These are phyloP conservation scores for Juglanconis oblonga DNA, from an alignment of 2,329 filamentous ascomycete species.

Conservation along the genomic window DNA sequence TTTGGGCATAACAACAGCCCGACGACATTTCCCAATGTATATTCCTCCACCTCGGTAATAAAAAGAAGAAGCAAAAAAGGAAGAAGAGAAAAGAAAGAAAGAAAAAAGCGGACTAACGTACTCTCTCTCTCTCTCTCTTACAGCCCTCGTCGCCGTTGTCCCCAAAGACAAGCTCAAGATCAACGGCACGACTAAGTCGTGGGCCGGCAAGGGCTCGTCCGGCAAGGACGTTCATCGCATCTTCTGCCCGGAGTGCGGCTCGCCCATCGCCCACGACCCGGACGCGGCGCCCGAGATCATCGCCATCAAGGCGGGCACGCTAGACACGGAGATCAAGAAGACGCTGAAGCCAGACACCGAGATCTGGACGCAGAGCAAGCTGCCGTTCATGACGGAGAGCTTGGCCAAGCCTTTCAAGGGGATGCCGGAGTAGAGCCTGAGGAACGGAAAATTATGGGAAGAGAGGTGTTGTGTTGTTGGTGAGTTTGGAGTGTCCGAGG, in stretches of 20 bases:
- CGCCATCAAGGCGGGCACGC: constrained; percentile 64
- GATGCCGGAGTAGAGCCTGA: constrained; percentile 53
- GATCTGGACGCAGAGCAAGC: constrained; percentile 68
- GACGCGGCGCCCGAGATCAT: constrained; percentile 69
- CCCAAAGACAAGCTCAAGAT: constrained; percentile 64
- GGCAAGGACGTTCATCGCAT: constrained; percentile 64
- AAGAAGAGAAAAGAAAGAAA: too few species aligned
- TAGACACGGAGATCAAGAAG: constrained; percentile 65
- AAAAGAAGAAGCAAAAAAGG: too few species aligned
- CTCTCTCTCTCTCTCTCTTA: neutral
- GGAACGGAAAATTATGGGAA: neutral
- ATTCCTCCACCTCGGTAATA: neutral
- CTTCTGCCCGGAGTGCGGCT: constrained; percentile 69
- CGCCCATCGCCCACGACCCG: constrained; percentile 67
- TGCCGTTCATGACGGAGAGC: constrained; percentile 67
- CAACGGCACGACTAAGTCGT: constrained; percentile 64
- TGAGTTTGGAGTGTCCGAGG: neutral
- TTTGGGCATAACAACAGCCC: too few species aligned
- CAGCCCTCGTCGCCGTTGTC: constrained; percentile 64
- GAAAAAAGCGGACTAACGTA: neutral
- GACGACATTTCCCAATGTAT: too few species aligned
- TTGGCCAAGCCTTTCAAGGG: constrained; percentile 60
- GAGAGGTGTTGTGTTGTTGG: neutral
- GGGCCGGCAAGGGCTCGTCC: constrained; percentile 55
- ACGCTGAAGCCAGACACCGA: constrained; percentile 65